Conservation (phyloP, 2,329 filamentous ascomycete species). For the Onygenales sp. region DNA sequence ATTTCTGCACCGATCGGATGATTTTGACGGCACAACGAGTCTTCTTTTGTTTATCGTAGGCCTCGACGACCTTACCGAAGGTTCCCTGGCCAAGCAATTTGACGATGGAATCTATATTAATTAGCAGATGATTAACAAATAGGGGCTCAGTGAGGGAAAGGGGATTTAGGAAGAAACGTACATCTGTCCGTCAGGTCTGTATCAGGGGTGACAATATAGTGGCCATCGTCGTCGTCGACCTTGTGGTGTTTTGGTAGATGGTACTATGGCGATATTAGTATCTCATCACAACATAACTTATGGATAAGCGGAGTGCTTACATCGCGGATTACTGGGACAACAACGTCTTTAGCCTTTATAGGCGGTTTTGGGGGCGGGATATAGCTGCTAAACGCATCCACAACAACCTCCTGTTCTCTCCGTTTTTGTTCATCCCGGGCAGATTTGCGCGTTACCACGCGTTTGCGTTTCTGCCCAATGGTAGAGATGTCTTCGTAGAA, state of each 20-base stretch:
- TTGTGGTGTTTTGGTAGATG: conserved; percentile 51
- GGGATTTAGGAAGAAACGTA: conserved; percentile 40
- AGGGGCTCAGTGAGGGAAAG: neutral
- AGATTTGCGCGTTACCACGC: conserved; percentile 65
- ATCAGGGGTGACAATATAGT: conserved; percentile 88
- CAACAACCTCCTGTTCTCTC: conserved; percentile 60
- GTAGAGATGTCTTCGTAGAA: conserved; percentile 59
- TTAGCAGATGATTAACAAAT: conserved; percentile 13
- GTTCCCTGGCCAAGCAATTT: conserved; percentile 92
- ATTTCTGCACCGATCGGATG: conserved; percentile 96
- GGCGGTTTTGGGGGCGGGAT: conserved; percentile 78
- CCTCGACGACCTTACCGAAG: conserved; percentile 96
- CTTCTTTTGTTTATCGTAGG: conserved; percentile 66
- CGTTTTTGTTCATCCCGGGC: conserved; percentile 73
- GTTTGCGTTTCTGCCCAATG: conserved; percentile 82
- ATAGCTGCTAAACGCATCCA: conserved; percentile 68
- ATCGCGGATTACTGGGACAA: conserved; percentile 50
- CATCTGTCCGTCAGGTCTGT: conserved; percentile 81
- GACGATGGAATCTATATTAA: conserved; percentile 64
- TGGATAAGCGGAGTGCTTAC: conserved; percentile 34
- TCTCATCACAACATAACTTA: neutral
- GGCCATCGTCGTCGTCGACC: conserved; percentile 91
- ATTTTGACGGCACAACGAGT: conserved; percentile 93
- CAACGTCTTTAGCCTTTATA: conserved; percentile 78
- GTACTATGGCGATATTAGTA: conserved; percentile 26